Evolutionary conservation across 2,329 filamentous ascomycete genomes (phyloP).

Genomic region (Aspergillus ochraceoroseus): DNA sequence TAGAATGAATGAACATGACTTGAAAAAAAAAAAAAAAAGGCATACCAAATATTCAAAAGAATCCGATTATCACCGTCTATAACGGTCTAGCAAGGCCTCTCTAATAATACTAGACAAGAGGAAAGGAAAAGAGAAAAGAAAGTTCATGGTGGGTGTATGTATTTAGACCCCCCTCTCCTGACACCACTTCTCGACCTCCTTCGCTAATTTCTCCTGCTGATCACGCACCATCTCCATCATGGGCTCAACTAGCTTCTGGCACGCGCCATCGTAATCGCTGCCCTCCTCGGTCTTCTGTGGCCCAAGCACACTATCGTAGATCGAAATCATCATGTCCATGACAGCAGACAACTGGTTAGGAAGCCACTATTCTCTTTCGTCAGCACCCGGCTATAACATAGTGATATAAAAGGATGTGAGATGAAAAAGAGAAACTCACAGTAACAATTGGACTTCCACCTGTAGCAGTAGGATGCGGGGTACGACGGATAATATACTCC

Average conservation of each 20-base stretch:
- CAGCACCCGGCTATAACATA: neutral
- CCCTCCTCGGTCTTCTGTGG: constrained; percentile 30
- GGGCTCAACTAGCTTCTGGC: constrained; percentile 37
- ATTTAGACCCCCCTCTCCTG: constrained; percentile 41
- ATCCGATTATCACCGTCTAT: too few relatives aligned
- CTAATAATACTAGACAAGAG: neutral
- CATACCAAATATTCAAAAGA: too few relatives aligned
- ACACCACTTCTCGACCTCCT: constrained; percentile 46
- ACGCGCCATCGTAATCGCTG: constrained; percentile 22
- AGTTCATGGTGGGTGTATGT: too few relatives aligned
- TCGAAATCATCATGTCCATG: constrained; percentile 47
- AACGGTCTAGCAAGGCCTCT: too few relatives aligned
- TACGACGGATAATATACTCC: constrained; percentile 47
- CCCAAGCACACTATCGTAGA: constrained; percentile 40
- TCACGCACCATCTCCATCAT: constrained; percentile 37
- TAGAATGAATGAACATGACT: neutral
- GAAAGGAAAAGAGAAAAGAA: neutral
- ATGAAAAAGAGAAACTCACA: constrained; percentile 25
- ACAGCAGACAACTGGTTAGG: constrained; percentile 47
- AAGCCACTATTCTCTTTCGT: constrained; percentile 37
- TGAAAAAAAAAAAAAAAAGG: too few relatives aligned
- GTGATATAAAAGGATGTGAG: neutral
- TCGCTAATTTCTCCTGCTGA: constrained; percentile 33
- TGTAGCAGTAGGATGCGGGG: constrained; percentile 46
- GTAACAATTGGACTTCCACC: constrained; percentile 49